Evolutionary conservation across 768 basidiomycete genomes (phyloP).

Genomic region (Xerocomus potaroensis): DNA sequence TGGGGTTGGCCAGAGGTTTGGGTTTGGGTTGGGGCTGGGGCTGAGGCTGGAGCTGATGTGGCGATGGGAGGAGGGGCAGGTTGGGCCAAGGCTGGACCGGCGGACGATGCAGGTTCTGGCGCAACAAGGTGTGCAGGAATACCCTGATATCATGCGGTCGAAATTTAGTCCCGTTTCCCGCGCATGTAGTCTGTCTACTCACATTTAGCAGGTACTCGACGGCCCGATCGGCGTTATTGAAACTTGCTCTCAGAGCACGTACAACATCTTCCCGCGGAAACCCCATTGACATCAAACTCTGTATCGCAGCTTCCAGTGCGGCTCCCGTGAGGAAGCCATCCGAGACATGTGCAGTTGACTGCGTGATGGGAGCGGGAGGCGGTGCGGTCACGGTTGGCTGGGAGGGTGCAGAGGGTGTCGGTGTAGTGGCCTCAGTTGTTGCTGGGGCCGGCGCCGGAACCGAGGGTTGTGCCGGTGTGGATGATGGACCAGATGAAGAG

Average conservation of each 20-base stretch:
- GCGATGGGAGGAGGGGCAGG: slow-evolving; percentile 36
- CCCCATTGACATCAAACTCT: slow-evolving; percentile 92
- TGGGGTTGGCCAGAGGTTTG: slow-evolving; percentile 53
- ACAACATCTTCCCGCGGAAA: slow-evolving; percentile 82
- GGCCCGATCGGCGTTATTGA: slow-evolving; percentile 95
- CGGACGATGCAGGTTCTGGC: slow-evolving; percentile 27
- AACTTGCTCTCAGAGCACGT: slow-evolving; percentile 86
- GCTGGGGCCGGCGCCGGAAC: slow-evolving; percentile 27
- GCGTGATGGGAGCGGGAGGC: slow-evolving; percentile 28
- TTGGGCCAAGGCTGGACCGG: slow-evolving; percentile 39
- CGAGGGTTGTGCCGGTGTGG: slow-evolving; percentile 24
- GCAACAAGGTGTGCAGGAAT: slow-evolving; percentile 61
- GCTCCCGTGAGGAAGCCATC: slow-evolving; percentile 73
- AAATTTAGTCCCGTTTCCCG: slow-evolving; percentile 2
- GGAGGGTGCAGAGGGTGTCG: slow-evolving; percentile 33
- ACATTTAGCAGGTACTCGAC: slow-evolving; percentile 98
- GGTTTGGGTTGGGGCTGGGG: slow-evolving; percentile 59
- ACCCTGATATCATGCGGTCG: slow-evolving; percentile 46
- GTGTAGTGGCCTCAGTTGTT: slow-evolving; percentile 29
- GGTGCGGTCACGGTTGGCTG: slow-evolving; percentile 29
- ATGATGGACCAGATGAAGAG: slow-evolving; percentile 17
- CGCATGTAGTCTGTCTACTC: slow-evolving; percentile 27
- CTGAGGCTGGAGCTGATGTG: slow-evolving; percentile 35
- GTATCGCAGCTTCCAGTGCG: slow-evolving; percentile 70
- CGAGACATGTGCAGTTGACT: slow-evolving; percentile 33